phyloP scores from a whole-genome alignment of 495 filamentous ascomycete genomes.

The Penicillium diatomitis region DNA sequence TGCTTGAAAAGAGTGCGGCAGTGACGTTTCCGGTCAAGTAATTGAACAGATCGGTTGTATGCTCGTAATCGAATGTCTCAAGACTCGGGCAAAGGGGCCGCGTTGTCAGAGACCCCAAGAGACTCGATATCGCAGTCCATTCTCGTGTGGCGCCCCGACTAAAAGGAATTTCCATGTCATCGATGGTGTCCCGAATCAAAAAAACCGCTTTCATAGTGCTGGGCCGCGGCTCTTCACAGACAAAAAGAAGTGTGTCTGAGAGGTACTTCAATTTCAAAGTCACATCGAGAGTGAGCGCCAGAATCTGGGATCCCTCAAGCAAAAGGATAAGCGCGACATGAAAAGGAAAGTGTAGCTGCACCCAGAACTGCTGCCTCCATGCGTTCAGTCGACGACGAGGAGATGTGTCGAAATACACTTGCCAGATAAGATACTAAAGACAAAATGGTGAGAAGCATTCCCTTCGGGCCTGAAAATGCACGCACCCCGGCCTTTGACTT shows the following conservation, averaged over 20 bases:
- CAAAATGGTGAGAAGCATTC: neutral
- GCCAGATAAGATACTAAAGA: constrained; percentile 54
- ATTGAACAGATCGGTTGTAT: constrained; percentile 20
- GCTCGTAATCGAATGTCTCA: constrained; percentile 9
- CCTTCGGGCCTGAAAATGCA: too few species aligned
- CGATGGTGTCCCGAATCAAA: constrained; percentile 30
- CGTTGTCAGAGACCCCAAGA: constrained; percentile 24
- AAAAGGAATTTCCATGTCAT: constrained; percentile 36
- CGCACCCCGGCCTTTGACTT: constrained; percentile 6
- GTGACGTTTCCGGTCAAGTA: constrained; percentile 34
- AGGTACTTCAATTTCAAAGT: constrained; percentile 32
- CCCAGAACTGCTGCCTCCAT: constrained; percentile 53
- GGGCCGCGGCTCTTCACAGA: constrained; percentile 33
- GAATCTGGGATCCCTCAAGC: constrained; percentile 46
- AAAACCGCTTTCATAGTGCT: constrained; percentile 14
- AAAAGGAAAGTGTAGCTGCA: constrained; percentile 60
- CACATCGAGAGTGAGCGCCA: constrained; percentile 32
- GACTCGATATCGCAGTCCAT: constrained; percentile 22
- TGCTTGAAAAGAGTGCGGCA: constrained; percentile 34
- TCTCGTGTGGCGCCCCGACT: constrained; percentile 27
- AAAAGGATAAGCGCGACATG: constrained; percentile 56
- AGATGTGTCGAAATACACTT: constrained; percentile 61
- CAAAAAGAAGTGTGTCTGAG: constrained; percentile 29
- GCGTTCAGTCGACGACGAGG: constrained; percentile 34
- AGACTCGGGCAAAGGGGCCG: constrained; percentile 21